Evolutionary conservation across 306 rosid genomes (phyloP), one percentile per base, ranked within the genome.

Genomic region (Vigna unguiculata): DNA sequence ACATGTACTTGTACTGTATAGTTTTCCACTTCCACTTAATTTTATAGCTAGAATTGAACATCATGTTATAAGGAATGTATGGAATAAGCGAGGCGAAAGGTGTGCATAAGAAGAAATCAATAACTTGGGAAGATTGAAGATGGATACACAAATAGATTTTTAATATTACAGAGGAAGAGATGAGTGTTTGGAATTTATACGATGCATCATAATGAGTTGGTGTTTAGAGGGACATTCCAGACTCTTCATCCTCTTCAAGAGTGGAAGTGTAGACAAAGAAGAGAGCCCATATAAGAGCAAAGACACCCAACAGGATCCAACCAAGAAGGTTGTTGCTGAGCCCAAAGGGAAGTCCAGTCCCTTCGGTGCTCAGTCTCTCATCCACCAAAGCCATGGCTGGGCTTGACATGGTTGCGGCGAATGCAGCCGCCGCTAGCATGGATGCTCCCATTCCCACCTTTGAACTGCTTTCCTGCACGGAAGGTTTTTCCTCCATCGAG

Each of bases 311-410:
- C 3, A 96, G 88, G 81, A 91, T 88, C 98, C 99, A 96, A 59
- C 89, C 96, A 15, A 96, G 93, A 84, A 93, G 88, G 86, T 96
- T 93, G 89, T 91, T 96, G 93, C 99, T 96, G 28, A 96, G 83
- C 3, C 99, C 98, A 69, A 91, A 93, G 32, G 99, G 97, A 71
- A 96, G 91, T 20, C 98, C 99, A 9, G 98, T 93, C 48, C 99
- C 99, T 83, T 96, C 99, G 3, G 99, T 93, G 88, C 82, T 78
- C 87, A 96, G 0, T 78, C 98, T 87, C 15, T 96, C 99, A 69
- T 96, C 99, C 80, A 96, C 98, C 86, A 96, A 74, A 53, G 93
- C 98, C 96, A 91, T 85, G 70, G 98, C 98, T 19, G 97, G 96
- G 84, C 91, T 83, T 28, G 97, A 84, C 93, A 89, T 77, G 43